Base-by-base conservation (phyloP, 179 eudicot species). In the Beta corolliflora region DNA sequence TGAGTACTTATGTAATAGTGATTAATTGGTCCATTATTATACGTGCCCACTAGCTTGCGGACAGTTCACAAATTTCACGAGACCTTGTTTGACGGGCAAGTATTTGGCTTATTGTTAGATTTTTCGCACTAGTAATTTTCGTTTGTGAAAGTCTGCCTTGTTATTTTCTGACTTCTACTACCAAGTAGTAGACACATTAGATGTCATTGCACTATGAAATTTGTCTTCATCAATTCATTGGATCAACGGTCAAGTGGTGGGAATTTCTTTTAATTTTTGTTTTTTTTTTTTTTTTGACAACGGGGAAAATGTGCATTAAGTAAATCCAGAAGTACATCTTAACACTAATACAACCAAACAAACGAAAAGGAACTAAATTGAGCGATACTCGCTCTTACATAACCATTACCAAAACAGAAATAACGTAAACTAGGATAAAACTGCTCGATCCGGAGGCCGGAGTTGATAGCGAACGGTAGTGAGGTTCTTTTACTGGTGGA, bases 31-130 rank as follows among this genome's bases (percentile, higher is more conserved):
- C 74, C 54, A 46, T 71, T 25, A 46, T 70, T 70, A 70, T 15
- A n/a, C 1, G 41, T 36, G 41, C 41, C 74, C 54, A 46, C 54
- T 71, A 67, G 74, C 55, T 46, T 18, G 54, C 10, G 74, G 18
- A n/a, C 74, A 71, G 9, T 54, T 19, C 74, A 71, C 29, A 71
- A 5, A 71, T 71, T 71, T 71, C 55, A 71, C 74, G 74, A 46
- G 74, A 8, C 29, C 74, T 71, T 71, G 55, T 71, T 71, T 71
- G 54, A 46, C 74, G 74, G 53, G 29, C 29, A 3, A n/a, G 25
- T 46, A 45, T 71, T 71, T 69, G 74, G 29, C 74, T n/a, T 8
- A 7, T 71, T 18, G 18, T 71, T 71, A 7, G 25, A 6, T 18
- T 44, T 18, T 44, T 71, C 8, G 7, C 13, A 46, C 50, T 68